Evolutionary conservation across 1,284 basidiomycete genomes (phyloP).

Genomic region (Lentinula novae-zelandiae): DNA sequence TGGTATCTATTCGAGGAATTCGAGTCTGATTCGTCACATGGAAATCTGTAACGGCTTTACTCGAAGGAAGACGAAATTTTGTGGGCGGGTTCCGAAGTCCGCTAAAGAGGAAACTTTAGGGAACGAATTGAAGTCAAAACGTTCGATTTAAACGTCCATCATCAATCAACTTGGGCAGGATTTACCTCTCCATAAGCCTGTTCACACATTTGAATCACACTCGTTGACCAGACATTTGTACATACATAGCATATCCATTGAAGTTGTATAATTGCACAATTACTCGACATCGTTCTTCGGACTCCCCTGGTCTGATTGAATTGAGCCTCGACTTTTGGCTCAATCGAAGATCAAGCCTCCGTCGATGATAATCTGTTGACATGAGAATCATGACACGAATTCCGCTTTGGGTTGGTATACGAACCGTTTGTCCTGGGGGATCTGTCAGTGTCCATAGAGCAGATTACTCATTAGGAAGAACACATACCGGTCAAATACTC

Average conservation of each 20-base stretch:
- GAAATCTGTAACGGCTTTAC: not conserved
- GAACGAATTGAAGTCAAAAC: not conserved
- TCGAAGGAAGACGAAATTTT: not conserved
- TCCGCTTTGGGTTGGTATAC: not conserved
- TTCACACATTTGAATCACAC: too few species aligned
- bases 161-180: too few species aligned
- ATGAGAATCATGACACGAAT: not conserved
- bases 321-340: not conserved
- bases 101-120: not conserved
- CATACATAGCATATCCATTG: too few species aligned
- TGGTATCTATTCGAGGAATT: not conserved
- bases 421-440: not conserved
- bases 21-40: not conserved
- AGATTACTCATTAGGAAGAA: conserved; percentile 16
- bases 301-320: not conserved
- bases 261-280: too few species aligned
- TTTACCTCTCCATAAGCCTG: too few species aligned
- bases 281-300: too few species aligned
- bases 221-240: too few species aligned
- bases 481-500: conserved; percentile 19
- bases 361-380: not conserved
- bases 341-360: conserved; percentile 2
- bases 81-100: not conserved
- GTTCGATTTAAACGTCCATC: not conserved
- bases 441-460: not conserved